These are phyloP conservation scores for Paracoccidioides brasiliensis DNA, from an alignment of 2,329 filamentous ascomycete genomes.

Conservation along the genomic window DNA sequence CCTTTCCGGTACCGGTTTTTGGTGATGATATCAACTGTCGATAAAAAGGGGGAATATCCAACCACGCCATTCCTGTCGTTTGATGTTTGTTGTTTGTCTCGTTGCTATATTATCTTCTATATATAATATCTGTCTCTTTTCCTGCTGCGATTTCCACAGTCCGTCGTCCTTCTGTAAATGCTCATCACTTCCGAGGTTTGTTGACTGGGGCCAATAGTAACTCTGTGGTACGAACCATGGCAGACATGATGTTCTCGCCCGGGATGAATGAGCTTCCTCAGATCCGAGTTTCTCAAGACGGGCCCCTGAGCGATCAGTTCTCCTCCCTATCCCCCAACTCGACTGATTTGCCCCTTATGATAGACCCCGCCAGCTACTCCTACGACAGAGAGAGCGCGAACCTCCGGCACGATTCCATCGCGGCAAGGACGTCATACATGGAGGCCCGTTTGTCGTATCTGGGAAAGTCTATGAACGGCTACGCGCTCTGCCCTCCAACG, in stretches of 20 bases:
- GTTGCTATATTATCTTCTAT: background rate
- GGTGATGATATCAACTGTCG: background rate
- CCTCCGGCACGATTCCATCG: background rate
- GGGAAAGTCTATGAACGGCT: constrained; percentile 6
- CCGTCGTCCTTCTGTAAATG: background rate
- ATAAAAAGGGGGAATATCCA: background rate
- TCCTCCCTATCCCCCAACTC: constrained; percentile 1
- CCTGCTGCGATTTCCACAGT: no score
- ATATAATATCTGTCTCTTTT: no score
- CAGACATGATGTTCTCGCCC: background rate
- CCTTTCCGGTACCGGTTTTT: background rate
- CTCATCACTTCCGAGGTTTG: background rate
- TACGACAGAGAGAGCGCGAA: background rate
- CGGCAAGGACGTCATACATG: constrained; percentile 3
- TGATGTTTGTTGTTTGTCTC: background rate
- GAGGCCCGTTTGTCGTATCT: constrained; percentile 9
- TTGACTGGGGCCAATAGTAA: background rate
- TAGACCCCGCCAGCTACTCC: background rate
- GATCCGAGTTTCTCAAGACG: constrained; percentile 4
- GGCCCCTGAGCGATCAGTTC: background rate
- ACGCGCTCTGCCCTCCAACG: background rate
- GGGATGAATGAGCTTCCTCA: constrained; percentile 1
- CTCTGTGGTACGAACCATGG: background rate
- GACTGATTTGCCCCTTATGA: background rate
- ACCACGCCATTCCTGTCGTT: background rate